These are phyloP conservation scores for Ceratocystis cubensis DNA, from an alignment of 2,329 filamentous ascomycete genomes.

Conservation along the genomic window DNA sequence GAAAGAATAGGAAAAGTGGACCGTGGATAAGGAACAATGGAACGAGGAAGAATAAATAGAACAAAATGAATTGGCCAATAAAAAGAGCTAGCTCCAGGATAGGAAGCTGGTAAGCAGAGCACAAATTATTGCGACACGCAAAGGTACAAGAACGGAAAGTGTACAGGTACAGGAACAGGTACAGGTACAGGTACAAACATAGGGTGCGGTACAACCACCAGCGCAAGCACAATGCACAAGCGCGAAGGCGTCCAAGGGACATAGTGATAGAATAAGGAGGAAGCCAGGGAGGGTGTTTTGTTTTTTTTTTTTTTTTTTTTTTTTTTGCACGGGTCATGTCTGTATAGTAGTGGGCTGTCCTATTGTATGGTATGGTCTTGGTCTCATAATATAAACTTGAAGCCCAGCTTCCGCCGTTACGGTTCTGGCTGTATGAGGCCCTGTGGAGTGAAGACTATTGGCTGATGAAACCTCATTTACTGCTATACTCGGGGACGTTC, in stretches of 20 bases:
- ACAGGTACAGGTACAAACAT: constrained; percentile 4
- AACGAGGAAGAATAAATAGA: constrained; percentile 1
- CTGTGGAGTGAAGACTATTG: too few species aligned
- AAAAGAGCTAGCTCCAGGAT: not conserved
- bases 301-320: not conserved
- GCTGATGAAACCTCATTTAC: too few species aligned
- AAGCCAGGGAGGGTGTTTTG: not conserved
- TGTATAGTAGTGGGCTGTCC: too few species aligned
- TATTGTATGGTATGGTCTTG: too few species aligned
- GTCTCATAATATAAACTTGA: too few species aligned
- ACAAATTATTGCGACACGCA: not conserved
- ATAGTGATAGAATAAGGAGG: not conserved
- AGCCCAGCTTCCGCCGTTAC: too few species aligned
- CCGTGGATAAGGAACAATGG: not conserved
- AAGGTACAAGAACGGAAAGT: not conserved
- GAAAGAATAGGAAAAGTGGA: not conserved
- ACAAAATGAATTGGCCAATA: not conserved
- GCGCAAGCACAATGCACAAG: not conserved
- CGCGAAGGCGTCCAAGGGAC: not conserved
- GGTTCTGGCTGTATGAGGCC: too few species aligned
- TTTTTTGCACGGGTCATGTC: not conserved
- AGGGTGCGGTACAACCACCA: not conserved
- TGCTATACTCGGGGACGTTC: too few species aligned
- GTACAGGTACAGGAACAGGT: not conserved
- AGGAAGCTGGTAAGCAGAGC: not conserved